Conservation (phyloP, 1,284 basidiomycete species). For the Irpex sp. region DNA sequence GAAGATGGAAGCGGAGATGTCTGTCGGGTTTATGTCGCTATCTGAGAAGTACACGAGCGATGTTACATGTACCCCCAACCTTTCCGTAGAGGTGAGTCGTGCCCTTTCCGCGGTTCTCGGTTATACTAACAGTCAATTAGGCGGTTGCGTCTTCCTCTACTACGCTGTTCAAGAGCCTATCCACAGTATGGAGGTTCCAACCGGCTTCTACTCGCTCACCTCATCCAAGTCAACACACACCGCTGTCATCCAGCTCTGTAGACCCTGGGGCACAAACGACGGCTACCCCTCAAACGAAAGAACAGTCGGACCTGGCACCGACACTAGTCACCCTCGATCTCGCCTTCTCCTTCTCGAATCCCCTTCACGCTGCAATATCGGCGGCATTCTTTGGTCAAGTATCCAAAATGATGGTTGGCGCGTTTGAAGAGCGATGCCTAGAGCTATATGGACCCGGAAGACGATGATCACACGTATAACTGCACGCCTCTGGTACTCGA, state of each 20-base stretch:
- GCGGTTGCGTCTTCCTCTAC: constrained; percentile 80
- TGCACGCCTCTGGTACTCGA: not conserved
- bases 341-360: constrained; percentile 84
- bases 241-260: constrained; percentile 6
- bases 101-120: not conserved
- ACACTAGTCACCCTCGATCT: constrained; percentile 82
- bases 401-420: constrained; percentile 85
- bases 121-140: constrained; percentile 25
- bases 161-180: constrained; percentile 82
- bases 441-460: constrained; percentile 57
- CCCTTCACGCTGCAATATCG: constrained; percentile 80
- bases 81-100: constrained; percentile 70
- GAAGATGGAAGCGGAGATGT: constrained; percentile 81
- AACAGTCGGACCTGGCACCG: constrained; percentile 32
- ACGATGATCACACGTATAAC: constrained; percentile 12
- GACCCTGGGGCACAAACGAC: constrained; percentile 3
- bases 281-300: constrained; percentile 11
- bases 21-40: constrained; percentile 86
- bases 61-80: constrained; percentile 76
- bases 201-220: constrained; percentile 46
- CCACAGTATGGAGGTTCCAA: constrained; percentile 80
- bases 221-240: constrained; percentile 29
- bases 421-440: constrained; percentile 84
- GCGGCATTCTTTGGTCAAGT: constrained; percentile 84
- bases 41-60: constrained; percentile 86